Percentiles rank a stretch among this genome's conserved stretches.
Evolutionary conservation across 176 grass and related monocot species (phyloP).

Genomic region (Ensete ventricosum): DNA sequence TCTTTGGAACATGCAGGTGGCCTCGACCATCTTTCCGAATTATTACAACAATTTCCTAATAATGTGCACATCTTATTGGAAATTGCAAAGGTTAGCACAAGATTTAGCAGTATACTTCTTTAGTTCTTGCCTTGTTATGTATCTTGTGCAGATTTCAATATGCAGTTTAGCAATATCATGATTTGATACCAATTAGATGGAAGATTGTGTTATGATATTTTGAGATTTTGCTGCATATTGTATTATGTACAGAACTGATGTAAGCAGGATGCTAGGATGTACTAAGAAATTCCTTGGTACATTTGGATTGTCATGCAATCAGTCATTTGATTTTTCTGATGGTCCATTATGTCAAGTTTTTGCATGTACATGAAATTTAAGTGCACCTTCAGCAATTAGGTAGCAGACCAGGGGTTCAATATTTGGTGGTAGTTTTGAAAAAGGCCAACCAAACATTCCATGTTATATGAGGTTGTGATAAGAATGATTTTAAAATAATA

Average conservation of each 20-base stretch:
- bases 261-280: neutral
- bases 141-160: neutral
- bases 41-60: conserved; percentile 79
- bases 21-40: conserved; percentile 79
- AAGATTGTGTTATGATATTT: neutral
- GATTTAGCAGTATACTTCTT: neutral
- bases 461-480: neutral
- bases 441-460: neutral
- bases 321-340: no score
- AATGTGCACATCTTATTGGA: conserved; percentile 90
- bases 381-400: neutral
- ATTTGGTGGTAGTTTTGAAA: no score
- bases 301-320: neutral
- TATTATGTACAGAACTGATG: neutral
- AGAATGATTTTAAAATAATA: neutral
- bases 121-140: neutral
- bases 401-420: neutral
- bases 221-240: neutral
- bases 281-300: neutral
- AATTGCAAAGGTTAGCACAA: conserved; percentile 61
- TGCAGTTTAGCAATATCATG: neutral
- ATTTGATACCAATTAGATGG: neutral
- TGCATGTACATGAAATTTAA: no score
- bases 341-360: no score
- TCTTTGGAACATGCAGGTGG: conserved; percentile 47